Evolutionary conservation across 441 rosid genomes (phyloP), one percentile per base, ranked within the genome.

Genomic region (Bruguiera hainesii): DNA sequence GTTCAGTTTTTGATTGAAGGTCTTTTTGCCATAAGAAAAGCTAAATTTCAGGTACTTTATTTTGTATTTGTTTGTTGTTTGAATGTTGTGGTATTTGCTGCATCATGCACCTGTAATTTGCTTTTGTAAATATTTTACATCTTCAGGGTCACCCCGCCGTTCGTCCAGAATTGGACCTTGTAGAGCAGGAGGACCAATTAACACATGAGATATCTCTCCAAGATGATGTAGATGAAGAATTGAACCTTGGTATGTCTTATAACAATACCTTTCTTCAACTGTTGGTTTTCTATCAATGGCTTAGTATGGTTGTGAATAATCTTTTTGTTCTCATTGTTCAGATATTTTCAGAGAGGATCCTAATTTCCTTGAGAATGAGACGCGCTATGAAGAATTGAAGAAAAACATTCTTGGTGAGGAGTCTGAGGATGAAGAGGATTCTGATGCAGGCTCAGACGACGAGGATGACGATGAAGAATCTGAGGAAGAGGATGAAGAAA

Each of bases 1-100:
- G 98, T 91, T 48, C 96, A 91, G 55, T 91, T 81, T 70, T 69
- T 89, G 81, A 89, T 89, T 56, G 98, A 91, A 85, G 89, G 93
- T 25, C 81, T 91, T 56, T 88, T 85, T 80, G 96, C 95, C 29
- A 64, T 78, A 60, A 82, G 95, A 76, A 87, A 83, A 68, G 93
- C 94, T 16, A 89, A 86, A 28, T 91, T 91, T 77, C 93, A 87
- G 91, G 96, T 90, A 63, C 51, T 33, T 5, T 71, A 8, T 60
- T 26, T 21, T 39, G 19, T n/a, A 19, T 60, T 18, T 68, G 10
- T n/a, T 21, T 30, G 28, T 21, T 55, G 48, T 23, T 55, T 55
- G 58, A 23, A 23, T 23, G 58, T 55, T 55, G 58, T 55, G 25
- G 25, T 55, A 55, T 16, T 11, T 10, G 0, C 58, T 55, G 0